Percentiles rank a stretch among this genome's conserved stretches.
phyloP scores from a whole-genome alignment of 768 basidiomycete genomes.

The Pleurotus tuber-regium region DNA sequence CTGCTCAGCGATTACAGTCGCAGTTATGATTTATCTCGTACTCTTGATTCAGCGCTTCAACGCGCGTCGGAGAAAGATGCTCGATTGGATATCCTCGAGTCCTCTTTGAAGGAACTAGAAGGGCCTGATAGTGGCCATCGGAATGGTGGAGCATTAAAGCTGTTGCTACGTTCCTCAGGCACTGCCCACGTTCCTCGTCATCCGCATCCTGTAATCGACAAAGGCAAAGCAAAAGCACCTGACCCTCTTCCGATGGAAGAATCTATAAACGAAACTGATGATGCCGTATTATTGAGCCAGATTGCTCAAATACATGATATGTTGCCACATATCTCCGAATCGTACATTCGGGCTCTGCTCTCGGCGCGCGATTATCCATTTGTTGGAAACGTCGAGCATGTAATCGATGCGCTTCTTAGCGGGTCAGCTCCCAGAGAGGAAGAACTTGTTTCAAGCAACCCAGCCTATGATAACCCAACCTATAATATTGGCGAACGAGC shows the following conservation, averaged over 20 bases:
- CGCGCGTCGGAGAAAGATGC: slow-evolving; percentile 53
- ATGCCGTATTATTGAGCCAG: slow-evolving; percentile 52
- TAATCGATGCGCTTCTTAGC: slow-evolving; percentile 74
- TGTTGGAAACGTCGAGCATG: slow-evolving; percentile 53
- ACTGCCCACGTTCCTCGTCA: slow-evolving; percentile 13
- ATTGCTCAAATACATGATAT: slow-evolving; percentile 75
- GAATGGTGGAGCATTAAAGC: slow-evolving; percentile 57
- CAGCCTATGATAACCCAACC: slow-evolving; percentile 13
- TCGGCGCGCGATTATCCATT: slow-evolving; percentile 44
- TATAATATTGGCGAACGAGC: slow-evolving; percentile 29
- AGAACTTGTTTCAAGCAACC: slow-evolving; percentile 13
- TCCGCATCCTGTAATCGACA: slow-evolving; percentile 22
- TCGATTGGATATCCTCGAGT: slow-evolving; percentile 55
- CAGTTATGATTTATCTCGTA: slow-evolving; percentile 55
- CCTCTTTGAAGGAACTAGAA: slow-evolving; percentile 43
- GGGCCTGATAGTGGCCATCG: slow-evolving; percentile 14
- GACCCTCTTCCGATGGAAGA: slow-evolving; percentile 8
- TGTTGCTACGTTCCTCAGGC: slow-evolving; percentile 64
- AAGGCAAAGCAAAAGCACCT: slow-evolving; percentile 30
- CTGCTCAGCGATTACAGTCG: slow-evolving; percentile 74
- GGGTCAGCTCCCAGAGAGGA: slow-evolving; percentile 54
- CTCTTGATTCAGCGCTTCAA: slow-evolving; percentile 43
- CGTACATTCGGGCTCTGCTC: slow-evolving; percentile 61
- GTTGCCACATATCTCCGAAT: slow-evolving; percentile 56
- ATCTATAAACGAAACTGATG: slow-evolving; percentile 19